Conservation (phyloP, 2,329 filamentous ascomycete species). For the Fusarium sp. region DNA sequence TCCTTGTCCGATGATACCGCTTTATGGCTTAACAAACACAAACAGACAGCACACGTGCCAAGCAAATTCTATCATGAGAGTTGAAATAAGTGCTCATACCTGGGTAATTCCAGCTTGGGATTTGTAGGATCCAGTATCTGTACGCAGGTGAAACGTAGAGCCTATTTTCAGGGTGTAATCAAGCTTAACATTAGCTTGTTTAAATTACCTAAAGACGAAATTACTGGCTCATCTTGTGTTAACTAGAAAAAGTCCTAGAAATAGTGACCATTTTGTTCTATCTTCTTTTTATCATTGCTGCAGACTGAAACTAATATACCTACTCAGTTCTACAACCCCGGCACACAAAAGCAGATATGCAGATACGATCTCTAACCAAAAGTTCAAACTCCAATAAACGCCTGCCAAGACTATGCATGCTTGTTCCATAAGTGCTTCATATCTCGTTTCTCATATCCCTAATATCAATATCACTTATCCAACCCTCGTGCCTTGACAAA, state of each 20-base stretch:
- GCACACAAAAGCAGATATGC: not conserved
- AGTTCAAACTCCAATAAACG: slow-evolving; percentile 32
- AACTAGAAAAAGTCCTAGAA: not conserved
- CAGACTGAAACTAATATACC: not conserved
- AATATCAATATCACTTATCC: slow-evolving; percentile 57
- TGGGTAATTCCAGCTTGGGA: not conserved
- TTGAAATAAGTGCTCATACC: not conserved
- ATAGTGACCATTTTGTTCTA: not conserved
- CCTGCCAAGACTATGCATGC: slow-evolving; percentile 3
- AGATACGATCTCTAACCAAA: not conserved
- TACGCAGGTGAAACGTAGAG: not conserved
- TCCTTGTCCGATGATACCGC: not conserved
- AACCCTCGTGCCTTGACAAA: slow-evolving; percentile 69
- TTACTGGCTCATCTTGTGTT: not conserved
- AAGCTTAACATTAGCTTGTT: not conserved
- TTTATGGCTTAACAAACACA: not conserved
- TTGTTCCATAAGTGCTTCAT: slow-evolving; percentile 32
- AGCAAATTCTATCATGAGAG: not conserved
- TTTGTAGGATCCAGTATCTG: not conserved
- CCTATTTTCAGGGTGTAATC: not conserved
- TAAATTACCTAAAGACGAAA: not conserved
- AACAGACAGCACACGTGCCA: not conserved
- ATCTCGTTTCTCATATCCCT: slow-evolving; percentile 38
- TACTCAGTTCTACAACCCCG: not conserved
- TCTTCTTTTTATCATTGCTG: not conserved